phyloP scores from a whole-genome alignment of 352 stramenopile species.

The Bremia lactucae region DNA sequence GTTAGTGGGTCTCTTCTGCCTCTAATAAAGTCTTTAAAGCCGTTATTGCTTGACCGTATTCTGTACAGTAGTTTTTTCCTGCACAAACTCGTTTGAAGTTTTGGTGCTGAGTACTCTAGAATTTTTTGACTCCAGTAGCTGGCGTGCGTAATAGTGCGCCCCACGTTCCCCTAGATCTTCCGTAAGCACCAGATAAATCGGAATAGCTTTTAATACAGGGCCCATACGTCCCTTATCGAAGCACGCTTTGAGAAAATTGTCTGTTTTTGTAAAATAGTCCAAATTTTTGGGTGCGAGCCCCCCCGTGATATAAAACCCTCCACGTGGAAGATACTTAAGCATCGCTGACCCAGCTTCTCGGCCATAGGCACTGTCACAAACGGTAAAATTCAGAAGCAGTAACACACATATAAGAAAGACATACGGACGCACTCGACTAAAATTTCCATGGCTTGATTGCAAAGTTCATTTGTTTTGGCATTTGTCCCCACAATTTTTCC shows the following conservation, averaged over 20 bases:
- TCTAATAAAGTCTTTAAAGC: no score
- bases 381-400: not conserved
- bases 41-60: no score
- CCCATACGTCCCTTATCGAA: constrained; percentile 87
- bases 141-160: constrained; percentile 82
- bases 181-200: constrained; percentile 85
- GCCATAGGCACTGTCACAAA: constrained; percentile 78
- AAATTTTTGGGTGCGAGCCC: constrained; percentile 96
- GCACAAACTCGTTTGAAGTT: constrained; percentile 18
- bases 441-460: constrained; percentile 88
- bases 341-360: constrained; percentile 88
- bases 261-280: constrained; percentile 82
- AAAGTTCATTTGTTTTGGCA: constrained; percentile 72
- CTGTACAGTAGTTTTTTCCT: no score
- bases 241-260: constrained; percentile 73
- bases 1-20: no score
- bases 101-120: constrained; percentile 22
- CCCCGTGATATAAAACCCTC: constrained; percentile 95
- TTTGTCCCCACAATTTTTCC: constrained; percentile 84
- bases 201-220: constrained; percentile 56
- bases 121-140: constrained; percentile 61
- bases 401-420: not conserved
- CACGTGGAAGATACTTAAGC: constrained; percentile 93
- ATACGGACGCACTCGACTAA: constrained; percentile 80
- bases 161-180: constrained; percentile 86